These are phyloP conservation scores for Neurospora tetrasperma DNA, from an alignment of 495 filamentous ascomycete genomes.

Conservation along the genomic window DNA sequence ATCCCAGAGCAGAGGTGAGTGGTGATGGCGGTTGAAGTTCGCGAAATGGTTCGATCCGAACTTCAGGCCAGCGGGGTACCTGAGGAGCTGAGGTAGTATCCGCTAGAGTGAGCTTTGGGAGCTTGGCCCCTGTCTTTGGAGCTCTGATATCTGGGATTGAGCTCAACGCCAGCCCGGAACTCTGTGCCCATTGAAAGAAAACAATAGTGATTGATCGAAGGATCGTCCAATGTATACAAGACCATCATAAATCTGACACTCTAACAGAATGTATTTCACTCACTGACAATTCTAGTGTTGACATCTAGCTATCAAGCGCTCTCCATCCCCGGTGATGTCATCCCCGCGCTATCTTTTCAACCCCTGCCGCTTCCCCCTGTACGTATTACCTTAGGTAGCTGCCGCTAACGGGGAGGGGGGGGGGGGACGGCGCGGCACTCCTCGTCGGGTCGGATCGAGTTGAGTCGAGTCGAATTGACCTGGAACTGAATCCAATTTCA, in stretches of 20 bases:
- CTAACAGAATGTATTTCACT: too few relatives aligned
- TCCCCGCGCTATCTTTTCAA: background rate
- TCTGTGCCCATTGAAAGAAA: background rate
- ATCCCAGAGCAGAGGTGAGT: too few relatives aligned
- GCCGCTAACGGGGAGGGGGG: background rate
- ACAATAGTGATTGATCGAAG: too few relatives aligned
- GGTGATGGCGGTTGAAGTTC: background rate
- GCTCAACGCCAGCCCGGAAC: background rate
- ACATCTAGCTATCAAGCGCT: background rate
- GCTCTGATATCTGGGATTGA: background rate
- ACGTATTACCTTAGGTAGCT: background rate
- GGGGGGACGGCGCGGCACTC: background rate
- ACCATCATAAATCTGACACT: too few relatives aligned
- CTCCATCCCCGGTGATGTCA: conserved; percentile 8
- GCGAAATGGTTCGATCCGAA: background rate
- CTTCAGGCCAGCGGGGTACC: background rate
- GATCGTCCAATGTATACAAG: too few relatives aligned
- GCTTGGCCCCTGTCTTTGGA: background rate
- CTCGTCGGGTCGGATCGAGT: background rate
- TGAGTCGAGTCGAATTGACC: background rate
- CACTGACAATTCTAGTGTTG: background rate
- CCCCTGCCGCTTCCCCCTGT: background rate
- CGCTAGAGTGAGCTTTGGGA: background rate
- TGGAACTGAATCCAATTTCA: background rate
- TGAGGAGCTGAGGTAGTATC: background rate